Evolutionary conservation across 2,329 filamentous ascomycete species (phyloP).

Genomic region (Claviceps purpurea): DNA sequence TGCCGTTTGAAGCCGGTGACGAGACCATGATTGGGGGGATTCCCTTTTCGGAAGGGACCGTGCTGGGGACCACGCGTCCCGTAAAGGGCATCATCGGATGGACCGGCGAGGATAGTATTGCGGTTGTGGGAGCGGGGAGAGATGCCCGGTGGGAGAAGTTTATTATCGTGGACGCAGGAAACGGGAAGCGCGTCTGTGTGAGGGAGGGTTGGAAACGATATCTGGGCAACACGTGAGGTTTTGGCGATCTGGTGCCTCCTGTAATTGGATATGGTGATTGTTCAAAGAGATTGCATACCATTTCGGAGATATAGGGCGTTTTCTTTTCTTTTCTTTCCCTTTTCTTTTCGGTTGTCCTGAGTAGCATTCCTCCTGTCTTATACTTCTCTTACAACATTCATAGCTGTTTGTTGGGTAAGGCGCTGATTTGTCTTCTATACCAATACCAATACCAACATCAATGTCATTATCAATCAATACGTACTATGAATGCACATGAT

Average conservation of each 20-base stretch:
- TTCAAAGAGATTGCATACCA: neutral
- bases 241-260: neutral
- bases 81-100: constrained; percentile 80
- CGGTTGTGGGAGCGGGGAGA: constrained; percentile 66
- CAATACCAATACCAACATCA: neutral
- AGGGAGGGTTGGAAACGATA: constrained; percentile 77
- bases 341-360: no score
- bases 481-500: neutral
- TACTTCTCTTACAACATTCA: neutral
- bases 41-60: constrained; percentile 28
- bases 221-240: constrained; percentile 30
- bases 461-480: no score
- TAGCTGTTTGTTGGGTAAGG: neutral
- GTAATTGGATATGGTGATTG: neutral
- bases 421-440: neutral
- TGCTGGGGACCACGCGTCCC: constrained; percentile 41
- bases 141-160: constrained; percentile 87
- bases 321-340: neutral
- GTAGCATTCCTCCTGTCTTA: neutral
- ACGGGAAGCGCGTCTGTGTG: constrained; percentile 52
- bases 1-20: constrained; percentile 71
- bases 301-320: neutral
- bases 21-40: constrained; percentile 41
- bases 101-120: constrained; percentile 58
- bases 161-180: constrained; percentile 51